Percentiles rank a stretch among this genome's conserved stretches.
These are phyloP conservation scores for Gossypium trilobum DNA, from an alignment of 441 rosid genomes.

Conservation along the genomic window DNA sequence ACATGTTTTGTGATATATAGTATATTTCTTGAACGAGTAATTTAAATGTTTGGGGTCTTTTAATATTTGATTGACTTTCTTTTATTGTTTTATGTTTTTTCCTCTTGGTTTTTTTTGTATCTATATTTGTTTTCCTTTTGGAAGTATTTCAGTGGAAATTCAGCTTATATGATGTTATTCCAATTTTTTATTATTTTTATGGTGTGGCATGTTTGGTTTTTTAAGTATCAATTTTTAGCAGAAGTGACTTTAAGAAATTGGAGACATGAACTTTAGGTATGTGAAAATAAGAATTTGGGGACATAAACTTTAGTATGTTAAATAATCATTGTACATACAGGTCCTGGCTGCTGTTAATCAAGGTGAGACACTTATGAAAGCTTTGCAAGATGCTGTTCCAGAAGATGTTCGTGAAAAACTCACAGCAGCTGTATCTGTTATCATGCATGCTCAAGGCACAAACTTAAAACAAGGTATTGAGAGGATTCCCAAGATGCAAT, in stretches of 20 bases:
- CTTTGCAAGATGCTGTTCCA: slow-evolving; percentile 87
- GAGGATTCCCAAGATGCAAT: slow-evolving; percentile 33
- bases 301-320: neutral
- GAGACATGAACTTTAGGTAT: neutral
- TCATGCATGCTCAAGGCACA: slow-evolving; percentile 45
- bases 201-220: neutral
- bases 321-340: slow-evolving; percentile 37
- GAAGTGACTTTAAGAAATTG: neutral
- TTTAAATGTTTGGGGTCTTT: neutral
- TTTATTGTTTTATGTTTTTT: neutral
- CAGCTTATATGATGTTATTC: slow-evolving; percentile 1
- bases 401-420: slow-evolving; percentile 90
- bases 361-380: slow-evolving; percentile 78
- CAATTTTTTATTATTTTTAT: neutral
- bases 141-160: neutral
- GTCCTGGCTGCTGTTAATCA: slow-evolving; percentile 74
- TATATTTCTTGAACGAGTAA: neutral
- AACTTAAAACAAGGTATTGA: slow-evolving; percentile 39
- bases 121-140: neutral
- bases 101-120: neutral
- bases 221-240: slow-evolving; percentile 4
- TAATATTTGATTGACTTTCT: slow-evolving; percentile 5
- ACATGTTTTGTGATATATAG: neutral
- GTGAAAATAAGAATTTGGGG: neutral
- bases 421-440: slow-evolving; percentile 50